Percentiles rank a stretch among this genome's conserved stretches.
Conservation (phyloP, 371 early-diverging fungal species). For the Apophysomyces ossiformis region DNA sequence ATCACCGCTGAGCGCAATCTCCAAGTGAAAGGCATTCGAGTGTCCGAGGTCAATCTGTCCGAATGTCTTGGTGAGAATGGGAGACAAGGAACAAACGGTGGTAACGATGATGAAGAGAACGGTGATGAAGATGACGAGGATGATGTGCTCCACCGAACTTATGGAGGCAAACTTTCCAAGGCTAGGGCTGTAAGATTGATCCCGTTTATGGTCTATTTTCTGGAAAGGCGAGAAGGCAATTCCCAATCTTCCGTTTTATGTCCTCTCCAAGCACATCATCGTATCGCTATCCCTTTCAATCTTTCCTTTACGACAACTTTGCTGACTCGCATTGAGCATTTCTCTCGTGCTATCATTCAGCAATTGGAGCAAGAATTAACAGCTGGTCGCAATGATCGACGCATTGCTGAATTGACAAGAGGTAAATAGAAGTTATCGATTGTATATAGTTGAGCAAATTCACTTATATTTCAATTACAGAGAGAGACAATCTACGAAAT, state of each 20-base stretch:
- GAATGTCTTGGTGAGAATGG: slow-evolving; percentile 4
- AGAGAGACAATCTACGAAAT: not conserved
- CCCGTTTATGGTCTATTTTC: not conserved
- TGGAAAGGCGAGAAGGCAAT: not conserved
- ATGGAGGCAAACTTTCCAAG: not conserved
- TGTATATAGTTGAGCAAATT: not conserved
- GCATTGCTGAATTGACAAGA: not conserved
- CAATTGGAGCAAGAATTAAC: not conserved
- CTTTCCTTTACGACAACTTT: not conserved
- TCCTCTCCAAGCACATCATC: slow-evolving; percentile 4
- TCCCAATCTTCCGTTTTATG: not conserved
- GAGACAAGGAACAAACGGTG: not conserved
- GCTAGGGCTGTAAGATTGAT: not conserved
- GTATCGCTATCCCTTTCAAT: not conserved
- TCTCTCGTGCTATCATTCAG: not conserved
- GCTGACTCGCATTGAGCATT: not conserved
- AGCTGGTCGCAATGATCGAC: not conserved
- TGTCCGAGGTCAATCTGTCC: slow-evolving; percentile 1
- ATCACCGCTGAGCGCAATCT: too few relatives aligned
- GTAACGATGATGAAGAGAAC: not conserved
- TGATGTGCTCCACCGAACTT: not conserved
- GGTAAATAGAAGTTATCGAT: not conserved
- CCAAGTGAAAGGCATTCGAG: not conserved
- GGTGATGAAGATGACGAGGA: not conserved
- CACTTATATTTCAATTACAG: not conserved